A percentile compares a stretch with the other conserved stretches of the same genome.
Evolutionary conservation across 139 green algal genomes (phyloP).

Genomic region (Auxenochlorella pyrenoidosa): DNA sequence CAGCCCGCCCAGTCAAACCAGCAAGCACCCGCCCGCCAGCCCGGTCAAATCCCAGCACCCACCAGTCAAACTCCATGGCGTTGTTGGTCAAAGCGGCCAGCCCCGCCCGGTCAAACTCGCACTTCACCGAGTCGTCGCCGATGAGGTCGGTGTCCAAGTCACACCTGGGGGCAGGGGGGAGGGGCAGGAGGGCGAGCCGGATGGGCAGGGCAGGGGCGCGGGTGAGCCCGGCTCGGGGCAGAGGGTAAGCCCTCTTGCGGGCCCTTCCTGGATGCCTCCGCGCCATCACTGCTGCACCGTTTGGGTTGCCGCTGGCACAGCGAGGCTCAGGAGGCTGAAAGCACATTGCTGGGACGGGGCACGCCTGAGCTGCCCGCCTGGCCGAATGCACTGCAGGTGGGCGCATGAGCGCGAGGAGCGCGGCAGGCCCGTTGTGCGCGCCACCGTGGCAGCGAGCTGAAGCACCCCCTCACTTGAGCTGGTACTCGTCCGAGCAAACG

Average conservation of each 20-base stretch:
- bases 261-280: too few relatives aligned
- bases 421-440: too few relatives aligned
- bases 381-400: too few relatives aligned
- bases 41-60: background rate
- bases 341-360: background rate
- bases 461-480: conserved; percentile 7
- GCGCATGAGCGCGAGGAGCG: too few relatives aligned
- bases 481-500: conserved; percentile 4
- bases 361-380: background rate
- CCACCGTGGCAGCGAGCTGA: too few relatives aligned
- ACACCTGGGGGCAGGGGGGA: background rate
- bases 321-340: too few relatives aligned
- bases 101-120: conserved; percentile 14
- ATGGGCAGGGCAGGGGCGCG: too few relatives aligned
- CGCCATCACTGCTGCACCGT: background rate
- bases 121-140: conserved; percentile 8
- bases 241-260: too few relatives aligned
- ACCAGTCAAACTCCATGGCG: background rate
- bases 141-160: conserved; percentile 20
- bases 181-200: background rate
- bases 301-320: too few relatives aligned
- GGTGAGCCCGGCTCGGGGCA: too few relatives aligned
- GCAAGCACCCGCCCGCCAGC: too few relatives aligned
- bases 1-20: background rate
- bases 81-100: background rate